phyloP scores from a whole-genome alignment of 2,329 filamentous ascomycete species.

The Paracorniculantispora psalliotae region DNA sequence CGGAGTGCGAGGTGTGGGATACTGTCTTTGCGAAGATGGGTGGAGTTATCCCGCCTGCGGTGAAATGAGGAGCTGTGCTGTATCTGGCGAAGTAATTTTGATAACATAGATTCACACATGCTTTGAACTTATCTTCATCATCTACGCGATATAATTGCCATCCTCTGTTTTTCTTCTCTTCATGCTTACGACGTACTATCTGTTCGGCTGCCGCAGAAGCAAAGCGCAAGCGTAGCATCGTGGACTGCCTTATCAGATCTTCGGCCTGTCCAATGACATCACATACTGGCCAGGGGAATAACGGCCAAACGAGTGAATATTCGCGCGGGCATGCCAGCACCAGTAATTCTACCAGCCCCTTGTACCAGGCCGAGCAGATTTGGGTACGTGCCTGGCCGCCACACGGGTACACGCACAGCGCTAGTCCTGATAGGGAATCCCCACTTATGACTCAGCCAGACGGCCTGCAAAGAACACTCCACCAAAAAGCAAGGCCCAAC shows the following conservation, averaged over 20 bases:
- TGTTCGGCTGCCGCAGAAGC: not conserved
- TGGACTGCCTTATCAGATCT: not conserved
- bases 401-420: not conserved
- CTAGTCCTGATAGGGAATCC: not conserved
- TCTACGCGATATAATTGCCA: not conserved
- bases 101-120: no score
- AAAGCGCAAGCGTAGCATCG: not conserved
- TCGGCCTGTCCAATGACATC: conserved; percentile 4
- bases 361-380: not conserved
- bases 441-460: conserved; percentile 2
- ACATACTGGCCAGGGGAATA: not conserved
- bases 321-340: not conserved
- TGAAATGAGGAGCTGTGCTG: not conserved
- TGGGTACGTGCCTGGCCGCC: not conserved
- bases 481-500: not conserved
- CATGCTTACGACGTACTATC: not conserved
- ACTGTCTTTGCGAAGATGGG: conserved; percentile 15
- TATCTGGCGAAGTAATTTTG: not conserved
- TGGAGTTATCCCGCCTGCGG: not conserved
- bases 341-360: not conserved
- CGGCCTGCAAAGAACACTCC: not conserved
- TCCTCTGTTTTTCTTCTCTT: not conserved
- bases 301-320: not conserved
- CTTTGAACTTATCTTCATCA: no score
- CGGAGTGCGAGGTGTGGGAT: conserved; percentile 20